Base-by-base conservation (phyloP, 2,329 filamentous ascomycete genomes). In the Calonectria hongkongensis region DNA sequence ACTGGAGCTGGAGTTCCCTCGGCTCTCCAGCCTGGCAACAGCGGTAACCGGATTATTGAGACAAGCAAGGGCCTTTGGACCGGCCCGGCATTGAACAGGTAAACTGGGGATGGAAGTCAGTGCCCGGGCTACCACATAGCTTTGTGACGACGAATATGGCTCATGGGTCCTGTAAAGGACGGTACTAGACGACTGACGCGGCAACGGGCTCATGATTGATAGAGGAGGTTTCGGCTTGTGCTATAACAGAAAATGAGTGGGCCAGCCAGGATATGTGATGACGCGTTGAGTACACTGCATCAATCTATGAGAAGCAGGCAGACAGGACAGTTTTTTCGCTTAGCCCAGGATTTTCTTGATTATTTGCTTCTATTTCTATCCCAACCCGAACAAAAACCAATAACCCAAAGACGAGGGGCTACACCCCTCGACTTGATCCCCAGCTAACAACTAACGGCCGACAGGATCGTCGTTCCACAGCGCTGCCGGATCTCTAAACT, bases 51-150 rank as follows among this genome's bases (percentile, higher is more conserved):
- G 75, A 86, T 92, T 16, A 84, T 91, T n/a, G 90, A 93, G 82
- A 92, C 91, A 33, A 91, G 89, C 43, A 92, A 90, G 77, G 91
- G 91, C 2, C 82, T 93, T 69, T 93, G 92, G 92, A 89, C 83
- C 54, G 83, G 81, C 9, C 75, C 81, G 18, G 72, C 80, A 25
- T 68, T 79, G 63, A 79, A 79, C 63, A 78, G 81, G 66, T 83
- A 77, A 74, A 56, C 47, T 28, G 41, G 63, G 27, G 25, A 45
- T 60, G 36, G 25, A 43, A 41, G 45, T 16, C 12, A 45, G 47
- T 56, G 18, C 41, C 28, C 9, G 21, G 33, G 28, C 27, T 30
- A 47, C 50, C 27, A 33, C 33, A n/a, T 8, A 25, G 50, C 30
- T 45, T 27, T 36, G 27, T 51, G 8, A 64, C 60, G 47, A 66